A percentile compares a stretch with the other conserved stretches of the same genome.
Evolutionary conservation across 129 eudicot species (phyloP).

Genomic region (Apium graveolens): DNA sequence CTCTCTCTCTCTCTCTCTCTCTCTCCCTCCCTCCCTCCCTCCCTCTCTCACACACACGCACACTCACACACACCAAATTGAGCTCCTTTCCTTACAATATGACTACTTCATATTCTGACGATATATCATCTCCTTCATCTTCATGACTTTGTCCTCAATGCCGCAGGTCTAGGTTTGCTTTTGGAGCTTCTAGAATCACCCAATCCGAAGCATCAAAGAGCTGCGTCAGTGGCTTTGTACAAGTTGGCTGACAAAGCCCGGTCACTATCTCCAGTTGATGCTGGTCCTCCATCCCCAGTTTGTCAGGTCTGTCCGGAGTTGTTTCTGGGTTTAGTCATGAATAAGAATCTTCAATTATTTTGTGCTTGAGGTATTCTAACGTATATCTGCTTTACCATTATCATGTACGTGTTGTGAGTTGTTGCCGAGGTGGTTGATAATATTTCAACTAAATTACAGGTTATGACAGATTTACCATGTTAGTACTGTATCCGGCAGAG

Average conservation of each 20-base stretch:
- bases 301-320: constrained; percentile 48
- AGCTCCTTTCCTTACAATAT: background rate
- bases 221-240: constrained; percentile 58
- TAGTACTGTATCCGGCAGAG: background rate
- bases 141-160: background rate
- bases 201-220: constrained; percentile 48
- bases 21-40: no score
- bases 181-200: constrained; percentile 65
- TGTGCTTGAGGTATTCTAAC: background rate
- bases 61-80: background rate
- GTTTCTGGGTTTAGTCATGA: background rate
- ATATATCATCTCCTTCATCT: background rate
- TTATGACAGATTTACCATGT: background rate
- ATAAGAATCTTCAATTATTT: background rate
- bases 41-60: no score
- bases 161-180: constrained; percentile 67
- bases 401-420: background rate
- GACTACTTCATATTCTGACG: background rate
- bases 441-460: background rate
- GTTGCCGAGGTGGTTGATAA: background rate
- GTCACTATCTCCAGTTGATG: constrained; percentile 59
- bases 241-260: constrained; percentile 65
- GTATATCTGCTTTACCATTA: background rate
- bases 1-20: no score
- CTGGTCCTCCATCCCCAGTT: constrained; percentile 76